Conservation (phyloP, 768 basidiomycete genomes). For the Leccinum rimulosum region DNA sequence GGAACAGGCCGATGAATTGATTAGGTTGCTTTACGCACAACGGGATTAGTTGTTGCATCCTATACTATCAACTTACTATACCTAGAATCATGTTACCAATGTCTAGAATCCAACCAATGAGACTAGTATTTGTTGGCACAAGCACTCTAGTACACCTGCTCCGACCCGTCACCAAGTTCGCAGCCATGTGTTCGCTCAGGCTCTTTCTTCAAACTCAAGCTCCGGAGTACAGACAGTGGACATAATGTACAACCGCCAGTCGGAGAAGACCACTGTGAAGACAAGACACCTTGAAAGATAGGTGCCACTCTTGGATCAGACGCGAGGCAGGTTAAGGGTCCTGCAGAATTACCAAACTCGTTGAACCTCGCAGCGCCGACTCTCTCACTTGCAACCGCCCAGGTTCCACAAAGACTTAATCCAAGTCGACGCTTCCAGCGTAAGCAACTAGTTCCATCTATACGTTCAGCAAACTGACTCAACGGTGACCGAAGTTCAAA, state of each 20-base stretch:
- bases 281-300: neutral
- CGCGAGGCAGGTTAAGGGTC: neutral
- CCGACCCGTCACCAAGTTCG: neutral
- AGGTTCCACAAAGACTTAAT: neutral
- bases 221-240: too few species aligned
- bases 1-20: slow-evolving; percentile 20
- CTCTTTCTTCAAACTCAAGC: too few species aligned
- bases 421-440: slow-evolving; percentile 1
- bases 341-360: slow-evolving; percentile 1
- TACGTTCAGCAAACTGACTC: neutral
- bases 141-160: neutral
- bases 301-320: neutral
- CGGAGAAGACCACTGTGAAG: neutral
- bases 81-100: neutral
- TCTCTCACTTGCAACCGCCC: neutral
- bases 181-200: too few species aligned
- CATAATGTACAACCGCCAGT: neutral
- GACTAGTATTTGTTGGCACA: neutral
- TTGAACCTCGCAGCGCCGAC: neutral
- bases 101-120: neutral
- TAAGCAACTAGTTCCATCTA: slow-evolving; percentile 3
- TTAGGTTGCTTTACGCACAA: slow-evolving; percentile 6
- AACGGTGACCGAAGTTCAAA: neutral
- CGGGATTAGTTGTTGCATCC: slow-evolving; percentile 1
- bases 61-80: neutral